These are phyloP conservation scores for Cyberlindnera misumaiensis DNA, from an alignment of 805 yeast species.

Conservation along the genomic window DNA sequence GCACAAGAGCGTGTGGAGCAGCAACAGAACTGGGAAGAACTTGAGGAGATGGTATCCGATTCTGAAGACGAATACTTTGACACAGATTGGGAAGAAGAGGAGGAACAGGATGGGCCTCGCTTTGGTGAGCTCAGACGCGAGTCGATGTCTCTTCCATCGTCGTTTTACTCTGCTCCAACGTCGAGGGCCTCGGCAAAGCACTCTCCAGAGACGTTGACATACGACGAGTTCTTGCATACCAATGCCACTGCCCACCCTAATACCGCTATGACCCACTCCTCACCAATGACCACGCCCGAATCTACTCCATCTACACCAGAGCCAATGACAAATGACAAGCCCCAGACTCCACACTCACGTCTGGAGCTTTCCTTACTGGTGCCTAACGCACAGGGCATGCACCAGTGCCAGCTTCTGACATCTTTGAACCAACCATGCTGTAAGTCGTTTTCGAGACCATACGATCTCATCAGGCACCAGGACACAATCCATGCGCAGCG, in stretches of 20 bases:
- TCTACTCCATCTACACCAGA: neutral
- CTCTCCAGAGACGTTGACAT: neutral
- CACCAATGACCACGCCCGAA: neutral
- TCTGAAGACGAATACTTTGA: constrained; percentile 27
- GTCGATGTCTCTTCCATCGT: constrained; percentile 1
- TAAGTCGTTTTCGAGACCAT: constrained; percentile 86
- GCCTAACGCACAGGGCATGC: constrained; percentile 11
- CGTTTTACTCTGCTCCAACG: neutral
- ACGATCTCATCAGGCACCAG: constrained; percentile 91
- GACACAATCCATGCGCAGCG: constrained; percentile 91
- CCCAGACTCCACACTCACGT: neutral
- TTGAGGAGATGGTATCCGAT: constrained; percentile 3
- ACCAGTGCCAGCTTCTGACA: constrained; percentile 53
- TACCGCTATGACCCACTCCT: neutral
- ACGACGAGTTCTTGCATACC: neutral
- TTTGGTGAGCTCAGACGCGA: constrained; percentile 3
- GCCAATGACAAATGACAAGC: neutral
- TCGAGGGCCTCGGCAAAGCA: neutral
- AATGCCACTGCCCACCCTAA: neutral
- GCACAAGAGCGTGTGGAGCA: neutral
- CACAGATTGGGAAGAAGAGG: constrained; percentile 18
- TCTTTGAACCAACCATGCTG: constrained; percentile 57
- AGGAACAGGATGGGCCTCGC: constrained; percentile 6
- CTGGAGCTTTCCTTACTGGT: neutral
- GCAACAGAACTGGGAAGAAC: constrained; percentile 1